Percentiles rank a stretch among this genome's conserved stretches.
Evolutionary conservation across 106 monocot species (phyloP).

Genomic region (Dendrobium nobile): DNA sequence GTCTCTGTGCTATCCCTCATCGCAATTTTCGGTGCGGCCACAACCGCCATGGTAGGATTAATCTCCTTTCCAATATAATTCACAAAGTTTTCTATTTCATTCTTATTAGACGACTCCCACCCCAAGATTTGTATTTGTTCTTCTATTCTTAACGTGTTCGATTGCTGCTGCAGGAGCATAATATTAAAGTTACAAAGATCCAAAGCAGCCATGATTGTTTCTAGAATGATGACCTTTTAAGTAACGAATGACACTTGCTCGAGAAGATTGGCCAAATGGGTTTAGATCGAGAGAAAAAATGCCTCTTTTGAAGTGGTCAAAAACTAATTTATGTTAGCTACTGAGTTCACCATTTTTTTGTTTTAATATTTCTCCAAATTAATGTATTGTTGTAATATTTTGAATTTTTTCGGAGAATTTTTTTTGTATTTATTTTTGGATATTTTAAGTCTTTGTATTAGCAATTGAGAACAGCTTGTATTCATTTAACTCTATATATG

Average conservation of each 20-base stretch:
- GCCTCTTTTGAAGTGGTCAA: conserved; percentile 18
- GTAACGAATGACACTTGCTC: conserved; percentile 35
- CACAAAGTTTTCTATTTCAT: no score
- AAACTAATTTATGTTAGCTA: conserved; percentile 10
- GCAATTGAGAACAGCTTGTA: no score
- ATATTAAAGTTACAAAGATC: conserved; percentile 33
- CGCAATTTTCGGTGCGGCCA: conserved; percentile 35
- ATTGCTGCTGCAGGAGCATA: conserved; percentile 10
- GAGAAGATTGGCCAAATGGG: conserved; percentile 49
- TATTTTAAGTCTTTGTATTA: no score
- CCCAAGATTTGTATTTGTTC: conserved; percentile 1
- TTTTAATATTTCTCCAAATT: no score
- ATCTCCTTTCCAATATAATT: no score
- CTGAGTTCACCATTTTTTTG: no score
- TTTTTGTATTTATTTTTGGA: no score
- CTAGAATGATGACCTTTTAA: conserved; percentile 28
- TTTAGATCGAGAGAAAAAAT: conserved; percentile 29
- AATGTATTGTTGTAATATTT: no score
- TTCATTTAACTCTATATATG: no score
- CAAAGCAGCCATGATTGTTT: conserved; percentile 27
- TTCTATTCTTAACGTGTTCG: conserved; percentile 19
- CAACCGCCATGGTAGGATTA: no score
- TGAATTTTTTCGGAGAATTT: no score
- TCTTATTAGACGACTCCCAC: neutral
- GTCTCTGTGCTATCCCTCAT: conserved; percentile 24